Conservation (phyloP, 2,329 filamentous ascomycete genomes). For the Thelonectria discophora region DNA sequence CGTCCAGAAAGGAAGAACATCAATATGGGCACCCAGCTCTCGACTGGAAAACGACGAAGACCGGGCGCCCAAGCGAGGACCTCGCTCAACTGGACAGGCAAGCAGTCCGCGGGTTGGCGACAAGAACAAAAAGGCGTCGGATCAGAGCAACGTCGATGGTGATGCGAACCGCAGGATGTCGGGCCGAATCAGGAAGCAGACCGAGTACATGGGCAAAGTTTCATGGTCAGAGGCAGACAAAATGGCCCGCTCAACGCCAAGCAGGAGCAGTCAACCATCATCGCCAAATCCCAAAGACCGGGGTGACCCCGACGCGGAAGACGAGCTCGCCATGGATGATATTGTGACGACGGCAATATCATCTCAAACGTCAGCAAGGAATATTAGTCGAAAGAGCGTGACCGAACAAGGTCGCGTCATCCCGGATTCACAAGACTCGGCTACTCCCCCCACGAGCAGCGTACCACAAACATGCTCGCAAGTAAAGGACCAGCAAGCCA, state of each 20-base stretch:
- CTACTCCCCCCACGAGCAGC: slow-evolving; percentile 35
- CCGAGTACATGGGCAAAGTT: slow-evolving; percentile 44
- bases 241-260: slow-evolving; percentile 18
- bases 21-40: slow-evolving; percentile 47
- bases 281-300: slow-evolving; percentile 10
- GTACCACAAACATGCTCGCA: slow-evolving; percentile 26
- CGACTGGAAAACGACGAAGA: slow-evolving; percentile 16
- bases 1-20: slow-evolving; percentile 42
- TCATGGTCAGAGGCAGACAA: slow-evolving; percentile 41
- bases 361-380: not conserved
- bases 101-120: slow-evolving; percentile 1
- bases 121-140: slow-evolving; percentile 1
- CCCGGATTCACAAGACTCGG: slow-evolving; percentile 44
- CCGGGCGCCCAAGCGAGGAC: not conserved
- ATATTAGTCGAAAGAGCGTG: not conserved
- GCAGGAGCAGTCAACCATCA: slow-evolving; percentile 29
- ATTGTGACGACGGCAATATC: not conserved
- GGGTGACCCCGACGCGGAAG: slow-evolving; percentile 13
- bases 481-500: not conserved
- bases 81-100: not conserved
- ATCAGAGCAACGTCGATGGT: slow-evolving; percentile 17
- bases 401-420: slow-evolving; percentile 27
- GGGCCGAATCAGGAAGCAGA: slow-evolving; percentile 42
- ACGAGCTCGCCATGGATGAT: not conserved
- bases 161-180: slow-evolving; percentile 36